Conservation (phyloP, 2,329 filamentous ascomycete genomes). For the Verticillium zaregamsianum region DNA sequence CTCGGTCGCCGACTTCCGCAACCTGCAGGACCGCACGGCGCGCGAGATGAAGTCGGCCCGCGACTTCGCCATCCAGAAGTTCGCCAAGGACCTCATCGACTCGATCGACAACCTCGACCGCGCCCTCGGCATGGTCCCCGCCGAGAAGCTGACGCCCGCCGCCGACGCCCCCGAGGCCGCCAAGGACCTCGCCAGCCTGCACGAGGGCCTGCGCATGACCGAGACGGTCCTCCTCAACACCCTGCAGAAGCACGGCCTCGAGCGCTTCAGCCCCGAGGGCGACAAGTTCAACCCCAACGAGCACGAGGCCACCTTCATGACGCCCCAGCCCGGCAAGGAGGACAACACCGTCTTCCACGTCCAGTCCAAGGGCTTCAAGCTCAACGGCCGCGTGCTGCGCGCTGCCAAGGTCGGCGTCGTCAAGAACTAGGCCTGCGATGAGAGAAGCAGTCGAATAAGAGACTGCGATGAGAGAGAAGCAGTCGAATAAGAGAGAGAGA, state of each 20-base stretch:
- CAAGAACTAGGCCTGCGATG: conserved; percentile 58
- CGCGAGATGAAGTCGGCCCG: conserved; percentile 84
- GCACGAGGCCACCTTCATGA: conserved; percentile 96
- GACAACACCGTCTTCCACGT: conserved; percentile 87
- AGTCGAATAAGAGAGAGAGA: not conserved
- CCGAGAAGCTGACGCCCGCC: conserved; percentile 61
- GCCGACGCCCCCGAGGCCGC: conserved; percentile 29
- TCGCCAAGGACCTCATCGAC: conserved; percentile 92
- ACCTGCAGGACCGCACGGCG: conserved; percentile 90
- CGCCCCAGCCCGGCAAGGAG: conserved; percentile 81
- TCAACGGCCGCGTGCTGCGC: conserved; percentile 85
- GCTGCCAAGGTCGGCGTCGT: conserved; percentile 96
- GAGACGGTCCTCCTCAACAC: conserved; percentile 83
- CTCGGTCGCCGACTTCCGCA: conserved; percentile 93
- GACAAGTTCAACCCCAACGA: conserved; percentile 95
- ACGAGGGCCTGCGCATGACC: conserved; percentile 93
- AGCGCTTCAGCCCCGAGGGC: conserved; percentile 77
- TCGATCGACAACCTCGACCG: conserved; percentile 96
- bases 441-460: too few species aligned
- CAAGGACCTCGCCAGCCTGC: conserved; percentile 73
- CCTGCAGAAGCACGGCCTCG: conserved; percentile 88
- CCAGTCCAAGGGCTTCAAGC: conserved; percentile 91
- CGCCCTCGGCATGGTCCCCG: conserved; percentile 73
- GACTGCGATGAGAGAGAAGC: too few species aligned
- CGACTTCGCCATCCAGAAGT: conserved; percentile 93